Conservation (phyloP, 768 basidiomycete genomes). For the Kwoniella sp. region DNA sequence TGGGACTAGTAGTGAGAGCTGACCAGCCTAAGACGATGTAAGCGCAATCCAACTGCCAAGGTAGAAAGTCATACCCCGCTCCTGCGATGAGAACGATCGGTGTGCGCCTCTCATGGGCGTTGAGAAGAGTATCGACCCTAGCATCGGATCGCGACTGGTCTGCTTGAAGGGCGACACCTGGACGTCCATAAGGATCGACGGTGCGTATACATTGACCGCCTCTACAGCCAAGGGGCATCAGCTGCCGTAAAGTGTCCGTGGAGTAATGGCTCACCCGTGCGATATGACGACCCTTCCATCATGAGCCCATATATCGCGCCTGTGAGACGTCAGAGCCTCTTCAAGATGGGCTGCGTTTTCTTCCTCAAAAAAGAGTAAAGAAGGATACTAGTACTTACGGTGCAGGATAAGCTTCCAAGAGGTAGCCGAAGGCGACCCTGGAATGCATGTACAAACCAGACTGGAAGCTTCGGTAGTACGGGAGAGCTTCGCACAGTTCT, state of each 20-base stretch:
- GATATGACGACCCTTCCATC: constrained; percentile 45
- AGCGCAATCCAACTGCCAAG: constrained; percentile 38
- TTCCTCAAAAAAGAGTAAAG: no score
- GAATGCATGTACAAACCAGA: constrained; percentile 42
- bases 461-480: constrained; percentile 50
- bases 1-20: neutral
- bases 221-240: neutral
- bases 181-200: constrained; percentile 1
- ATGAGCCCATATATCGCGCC: constrained; percentile 45
- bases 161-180: constrained; percentile 23
- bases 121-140: constrained; percentile 36
- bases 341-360: no score
- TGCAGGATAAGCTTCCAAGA: constrained; percentile 43
- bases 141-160: constrained; percentile 40
- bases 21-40: constrained; percentile 48
- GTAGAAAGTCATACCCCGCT: constrained; percentile 34
- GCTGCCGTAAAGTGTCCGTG: neutral
- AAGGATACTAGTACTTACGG: no score
- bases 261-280: constrained; percentile 45
- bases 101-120: constrained; percentile 23
- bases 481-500: constrained; percentile 50
- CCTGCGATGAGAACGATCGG: constrained; percentile 48
- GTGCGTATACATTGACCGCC: constrained; percentile 38
- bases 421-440: constrained; percentile 40
- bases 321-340: neutral